Evolutionary conservation across 352 stramenopile species (phyloP), one percentile per base, ranked within the genome.

Genomic region (Globisporangium recalcitrans): DNA sequence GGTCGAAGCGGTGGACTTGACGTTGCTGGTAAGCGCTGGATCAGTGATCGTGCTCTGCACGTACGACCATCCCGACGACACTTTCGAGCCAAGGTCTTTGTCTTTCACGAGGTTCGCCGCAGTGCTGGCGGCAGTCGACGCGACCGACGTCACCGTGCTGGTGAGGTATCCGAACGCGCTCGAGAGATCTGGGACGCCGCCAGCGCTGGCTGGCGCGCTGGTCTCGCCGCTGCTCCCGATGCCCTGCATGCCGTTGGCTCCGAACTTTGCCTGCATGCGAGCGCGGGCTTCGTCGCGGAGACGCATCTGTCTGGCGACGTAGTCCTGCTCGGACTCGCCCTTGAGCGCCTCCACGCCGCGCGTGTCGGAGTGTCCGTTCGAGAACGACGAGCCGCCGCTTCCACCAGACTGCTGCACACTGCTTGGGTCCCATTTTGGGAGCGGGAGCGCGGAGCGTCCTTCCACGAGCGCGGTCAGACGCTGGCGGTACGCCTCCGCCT

Each of bases 201-300:
- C 71, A 26, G 67, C 64, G 47, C 52, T 58, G 9, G 64, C 48
- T 3, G 77, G 74, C 22, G 77, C 77, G 29, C 79, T 71, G 32
- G 78, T 81, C 60, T 90, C 78, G 24, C 80, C 85, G 46, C 80
- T 62, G 57, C 80, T 91, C 56, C 85, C 85, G 55, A 93, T 93
- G 26, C 85, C 85, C 66, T 91, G 79, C 73, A 93, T 82, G 22
- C 85, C 85, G 19, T 73, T 72, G n/a, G 53, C 63, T 24, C 85
- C 85, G 47, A 93, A 93, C 67, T 93, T 93, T 53, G 80, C 80
- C 46, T 80, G 73, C 85, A 93, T 93, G 21, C 85, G 78, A 27
- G 85, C 80, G 56, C 81, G 80, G 11, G 85, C 85, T 60, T 93
- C 82, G 58, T 93, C 85, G 0, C 77, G 74, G 26, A 93, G 70